These are phyloP conservation scores for Farysia itapuensis DNA, from an alignment of 1,284 basidiomycete genomes.

Conservation along the genomic window DNA sequence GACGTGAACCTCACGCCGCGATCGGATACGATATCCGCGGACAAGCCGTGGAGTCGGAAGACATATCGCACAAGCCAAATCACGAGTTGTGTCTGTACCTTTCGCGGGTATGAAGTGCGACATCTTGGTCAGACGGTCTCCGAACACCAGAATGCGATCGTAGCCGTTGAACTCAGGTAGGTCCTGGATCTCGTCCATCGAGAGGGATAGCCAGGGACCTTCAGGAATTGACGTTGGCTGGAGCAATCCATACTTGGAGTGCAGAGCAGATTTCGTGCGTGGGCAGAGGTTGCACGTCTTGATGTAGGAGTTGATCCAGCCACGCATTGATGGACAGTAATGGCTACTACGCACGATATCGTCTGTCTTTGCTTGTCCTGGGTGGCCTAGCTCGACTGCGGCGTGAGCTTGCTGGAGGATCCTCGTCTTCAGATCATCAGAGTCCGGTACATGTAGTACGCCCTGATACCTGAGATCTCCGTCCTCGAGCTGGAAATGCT, in stretches of 20 bases:
- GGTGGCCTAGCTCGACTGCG: slow-evolving; percentile 1
- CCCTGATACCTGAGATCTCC: too few relatives aligned
- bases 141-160: slow-evolving; percentile 41
- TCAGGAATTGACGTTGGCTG: slow-evolving; percentile 58
- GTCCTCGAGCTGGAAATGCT: too few relatives aligned
- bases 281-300: slow-evolving; percentile 62
- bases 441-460: background rate
- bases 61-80: slow-evolving; percentile 53
- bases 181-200: slow-evolving; percentile 63
- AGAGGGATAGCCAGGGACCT: slow-evolving; percentile 62
- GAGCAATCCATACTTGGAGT: slow-evolving; percentile 58
- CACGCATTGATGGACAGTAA: slow-evolving; percentile 58
- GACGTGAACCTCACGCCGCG: slow-evolving; percentile 60
- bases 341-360: slow-evolving; percentile 57
- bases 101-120: slow-evolving; percentile 66
- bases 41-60: slow-evolving; percentile 59
- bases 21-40: slow-evolving; percentile 59
- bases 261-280: slow-evolving; percentile 53
- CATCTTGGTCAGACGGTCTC: slow-evolving; percentile 61
- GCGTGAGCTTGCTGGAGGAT: background rate
- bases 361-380: background rate
- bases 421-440: background rate
- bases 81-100: slow-evolving; percentile 49
- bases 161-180: slow-evolving; percentile 58
- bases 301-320: slow-evolving; percentile 59